Evolutionary conservation across 345 rosid species (phyloP).

Genomic region (Citrus reticulata): DNA sequence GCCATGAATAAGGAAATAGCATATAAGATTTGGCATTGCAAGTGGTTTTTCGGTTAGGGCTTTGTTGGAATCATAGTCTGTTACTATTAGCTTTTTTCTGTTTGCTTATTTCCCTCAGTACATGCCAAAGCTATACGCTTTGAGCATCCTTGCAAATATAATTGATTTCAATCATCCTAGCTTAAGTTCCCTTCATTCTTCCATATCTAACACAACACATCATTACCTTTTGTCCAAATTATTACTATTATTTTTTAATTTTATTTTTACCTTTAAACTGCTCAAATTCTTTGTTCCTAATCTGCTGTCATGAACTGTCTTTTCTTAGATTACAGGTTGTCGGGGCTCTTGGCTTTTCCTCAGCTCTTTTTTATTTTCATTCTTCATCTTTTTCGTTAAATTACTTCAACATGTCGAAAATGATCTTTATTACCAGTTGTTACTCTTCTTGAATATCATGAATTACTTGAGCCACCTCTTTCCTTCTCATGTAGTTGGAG

Average conservation of each 20-base stretch:
- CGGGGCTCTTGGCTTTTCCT: neutral
- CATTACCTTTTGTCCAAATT: neutral
- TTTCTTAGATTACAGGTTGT: neutral
- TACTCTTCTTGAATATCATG: neutral
- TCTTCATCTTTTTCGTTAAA: neutral
- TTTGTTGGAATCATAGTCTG: neutral
- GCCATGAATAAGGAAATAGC: neutral
- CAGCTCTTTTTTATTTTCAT: neutral
- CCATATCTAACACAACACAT: neutral
- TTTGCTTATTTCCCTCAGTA: neutral
- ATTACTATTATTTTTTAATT: neutral
- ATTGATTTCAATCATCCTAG: neutral
- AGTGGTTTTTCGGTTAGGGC: neutral
- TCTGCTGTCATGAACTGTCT: neutral
- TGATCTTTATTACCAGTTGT: no score
- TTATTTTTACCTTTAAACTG: neutral
- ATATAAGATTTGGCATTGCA: neutral
- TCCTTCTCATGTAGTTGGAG: neutral
- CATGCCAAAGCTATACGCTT: neutral
- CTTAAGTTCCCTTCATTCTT: neutral
- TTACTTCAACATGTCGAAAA: no score
- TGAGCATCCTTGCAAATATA: neutral
- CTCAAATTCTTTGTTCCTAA: neutral
- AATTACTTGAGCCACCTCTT: conserved; percentile 6
- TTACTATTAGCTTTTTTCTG: no score